A percentile compares a stretch with the other conserved stretches of the same genome.
Conservation (phyloP, 2,329 filamentous ascomycete species). For the Penicillium oxalicum region DNA sequence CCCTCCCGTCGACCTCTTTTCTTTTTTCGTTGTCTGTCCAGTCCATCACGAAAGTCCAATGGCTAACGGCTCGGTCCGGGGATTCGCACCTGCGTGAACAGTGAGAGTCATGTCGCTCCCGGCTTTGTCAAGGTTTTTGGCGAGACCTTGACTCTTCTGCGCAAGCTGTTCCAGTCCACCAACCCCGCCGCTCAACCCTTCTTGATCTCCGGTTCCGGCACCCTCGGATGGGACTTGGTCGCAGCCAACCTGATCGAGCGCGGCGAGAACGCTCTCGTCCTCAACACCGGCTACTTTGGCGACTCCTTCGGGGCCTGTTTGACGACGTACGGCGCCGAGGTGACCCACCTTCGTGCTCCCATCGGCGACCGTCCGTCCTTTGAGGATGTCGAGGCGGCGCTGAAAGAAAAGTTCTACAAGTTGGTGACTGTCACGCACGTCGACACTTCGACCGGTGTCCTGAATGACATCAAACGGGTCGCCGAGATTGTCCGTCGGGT, state of each 20-base stretch:
- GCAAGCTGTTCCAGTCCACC: slow-evolving; percentile 89
- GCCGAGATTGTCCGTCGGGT: slow-evolving; percentile 77
- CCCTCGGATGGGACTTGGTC: slow-evolving; percentile 93
- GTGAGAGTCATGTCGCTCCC: slow-evolving; percentile 87
- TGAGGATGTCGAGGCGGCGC: slow-evolving; percentile 77
- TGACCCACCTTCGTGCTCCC: slow-evolving; percentile 81
- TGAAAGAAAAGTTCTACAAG: slow-evolving; percentile 91
- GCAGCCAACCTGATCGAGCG: slow-evolving; percentile 87
- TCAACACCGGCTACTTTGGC: slow-evolving; percentile 95
- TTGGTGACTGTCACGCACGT: slow-evolving; percentile 91
- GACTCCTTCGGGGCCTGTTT: slow-evolving; percentile 93
- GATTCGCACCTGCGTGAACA: slow-evolving; percentile 32
- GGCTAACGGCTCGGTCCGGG: slow-evolving; percentile 2
- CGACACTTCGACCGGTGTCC: slow-evolving; percentile 91
- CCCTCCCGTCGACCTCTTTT: too few relatives aligned
- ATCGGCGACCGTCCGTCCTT: slow-evolving; percentile 84
- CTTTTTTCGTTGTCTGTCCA: too few relatives aligned
- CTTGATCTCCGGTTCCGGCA: slow-evolving; percentile 88
- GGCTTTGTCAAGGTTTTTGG: slow-evolving; percentile 87
- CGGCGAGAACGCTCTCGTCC: slow-evolving; percentile 83
- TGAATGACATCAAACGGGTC: slow-evolving; percentile 82
- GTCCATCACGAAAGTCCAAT: neutral
- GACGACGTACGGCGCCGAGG: slow-evolving; percentile 80
- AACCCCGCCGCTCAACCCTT: slow-evolving; percentile 81
- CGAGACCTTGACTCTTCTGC: slow-evolving; percentile 78